These are phyloP conservation scores for Funneliformis geosporum DNA, from an alignment of 192 early-diverging fungal species.

Conservation along the genomic window DNA sequence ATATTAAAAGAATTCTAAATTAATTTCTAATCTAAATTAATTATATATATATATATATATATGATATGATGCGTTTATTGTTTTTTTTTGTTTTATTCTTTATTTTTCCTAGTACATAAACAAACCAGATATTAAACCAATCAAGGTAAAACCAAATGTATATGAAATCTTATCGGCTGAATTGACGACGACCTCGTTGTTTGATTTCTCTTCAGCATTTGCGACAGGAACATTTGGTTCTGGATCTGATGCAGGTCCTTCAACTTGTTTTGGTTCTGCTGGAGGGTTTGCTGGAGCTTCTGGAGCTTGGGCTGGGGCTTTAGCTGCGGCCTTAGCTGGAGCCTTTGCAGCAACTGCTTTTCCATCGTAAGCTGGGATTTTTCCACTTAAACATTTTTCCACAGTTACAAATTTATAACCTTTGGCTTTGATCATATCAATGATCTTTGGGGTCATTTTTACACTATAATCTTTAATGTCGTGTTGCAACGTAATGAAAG, in stretches of 20 bases:
- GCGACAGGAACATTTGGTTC: too few species aligned
- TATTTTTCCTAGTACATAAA: too few species aligned
- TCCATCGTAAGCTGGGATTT: neutral
- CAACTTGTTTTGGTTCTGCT: neutral
- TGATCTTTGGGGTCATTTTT: conserved; percentile 20
- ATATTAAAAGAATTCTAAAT: too few species aligned
- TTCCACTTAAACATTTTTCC: conserved; percentile 24
- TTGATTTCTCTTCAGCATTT: too few species aligned
- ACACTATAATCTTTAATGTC: conserved; percentile 46
- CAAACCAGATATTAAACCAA: too few species aligned
- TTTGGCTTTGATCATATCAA: conserved; percentile 24
- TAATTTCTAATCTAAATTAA: too few species aligned
- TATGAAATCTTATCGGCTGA: too few species aligned
- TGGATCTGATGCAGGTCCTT: neutral
- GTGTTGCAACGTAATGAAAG: conserved; percentile 44
- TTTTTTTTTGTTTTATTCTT: too few species aligned
- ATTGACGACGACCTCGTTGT: too few species aligned
- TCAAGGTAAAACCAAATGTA: too few species aligned
- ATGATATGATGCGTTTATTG: too few species aligned
- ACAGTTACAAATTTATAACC: conserved; percentile 35
- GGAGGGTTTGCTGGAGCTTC: neutral
- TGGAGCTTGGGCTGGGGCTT: neutral
- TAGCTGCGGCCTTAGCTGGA: neutral
- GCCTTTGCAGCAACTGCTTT: neutral
- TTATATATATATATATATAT: too few species aligned